Percentiles rank a stretch among this genome's conserved stretches.
phyloP scores from a whole-genome alignment of 2,329 filamentous ascomycete genomes.

The Fonsecaea pedrosoi region DNA sequence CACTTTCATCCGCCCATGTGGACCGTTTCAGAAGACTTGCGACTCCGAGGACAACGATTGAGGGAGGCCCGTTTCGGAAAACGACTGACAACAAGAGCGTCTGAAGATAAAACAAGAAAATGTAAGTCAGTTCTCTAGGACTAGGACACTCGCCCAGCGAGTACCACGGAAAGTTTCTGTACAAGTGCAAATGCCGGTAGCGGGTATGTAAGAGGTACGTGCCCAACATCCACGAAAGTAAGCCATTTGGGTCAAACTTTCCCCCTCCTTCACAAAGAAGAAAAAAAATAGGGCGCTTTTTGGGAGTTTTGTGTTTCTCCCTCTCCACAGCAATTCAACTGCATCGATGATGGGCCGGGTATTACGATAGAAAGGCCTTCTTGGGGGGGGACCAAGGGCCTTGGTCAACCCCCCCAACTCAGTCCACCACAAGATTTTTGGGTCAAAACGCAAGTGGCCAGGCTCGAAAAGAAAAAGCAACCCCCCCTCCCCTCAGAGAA shows the following conservation, averaged over 20 bases:
- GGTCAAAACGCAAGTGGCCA: neutral
- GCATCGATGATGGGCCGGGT: neutral
- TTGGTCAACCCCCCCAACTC: neutral
- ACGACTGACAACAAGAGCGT: neutral
- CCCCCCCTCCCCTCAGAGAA: neutral
- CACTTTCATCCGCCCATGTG: neutral
- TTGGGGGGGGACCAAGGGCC: neutral
- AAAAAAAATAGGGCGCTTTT: neutral
- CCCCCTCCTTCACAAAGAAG: neutral
- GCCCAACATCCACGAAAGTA: neutral
- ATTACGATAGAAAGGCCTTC: neutral
- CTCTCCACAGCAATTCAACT: neutral
- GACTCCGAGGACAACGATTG: neutral
- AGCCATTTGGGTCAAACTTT: neutral
- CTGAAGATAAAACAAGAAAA: neutral
- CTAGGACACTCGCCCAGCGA: neutral
- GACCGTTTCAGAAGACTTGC: constrained; percentile 7
- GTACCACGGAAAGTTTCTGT: neutral
- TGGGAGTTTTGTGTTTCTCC: neutral
- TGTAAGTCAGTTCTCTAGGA: neutral
- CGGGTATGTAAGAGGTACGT: neutral
- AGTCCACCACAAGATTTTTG: neutral
- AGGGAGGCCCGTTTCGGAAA: neutral
- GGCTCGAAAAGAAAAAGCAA: neutral
- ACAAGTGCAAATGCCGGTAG: neutral